phyloP scores from a whole-genome alignment of 345 rosid genomes.

The Aquilaria sinensis region DNA sequence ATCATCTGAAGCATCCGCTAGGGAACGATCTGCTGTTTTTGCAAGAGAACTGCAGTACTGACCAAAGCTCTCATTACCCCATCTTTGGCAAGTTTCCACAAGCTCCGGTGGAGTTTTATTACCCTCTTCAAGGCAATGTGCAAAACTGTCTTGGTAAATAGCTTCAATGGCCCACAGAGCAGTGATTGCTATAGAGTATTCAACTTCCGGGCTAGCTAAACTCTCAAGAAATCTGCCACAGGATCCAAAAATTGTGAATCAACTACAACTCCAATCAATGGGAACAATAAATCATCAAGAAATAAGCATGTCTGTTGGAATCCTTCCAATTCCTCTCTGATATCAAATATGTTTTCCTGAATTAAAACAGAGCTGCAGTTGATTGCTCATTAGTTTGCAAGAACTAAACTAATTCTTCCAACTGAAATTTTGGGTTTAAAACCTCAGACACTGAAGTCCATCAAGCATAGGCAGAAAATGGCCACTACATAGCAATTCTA shows the following conservation, averaged over 20 bases:
- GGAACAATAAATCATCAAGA: neutral
- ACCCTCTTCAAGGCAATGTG: constrained; percentile 65
- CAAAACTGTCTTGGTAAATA: constrained; percentile 74
- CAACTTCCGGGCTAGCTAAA: constrained; percentile 46
- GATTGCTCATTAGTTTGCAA: too few relatives aligned
- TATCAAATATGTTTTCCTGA: neutral
- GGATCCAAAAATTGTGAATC: neutral
- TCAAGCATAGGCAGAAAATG: too few relatives aligned
- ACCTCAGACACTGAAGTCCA: too few relatives aligned
- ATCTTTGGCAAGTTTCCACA: constrained; percentile 58
- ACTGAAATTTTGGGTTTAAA: too few relatives aligned
- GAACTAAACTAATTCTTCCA: too few relatives aligned
- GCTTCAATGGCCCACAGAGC: constrained; percentile 83
- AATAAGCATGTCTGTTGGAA: neutral
- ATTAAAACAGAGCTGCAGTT: neutral
- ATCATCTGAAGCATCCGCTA: constrained; percentile 42
- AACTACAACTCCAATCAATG: neutral
- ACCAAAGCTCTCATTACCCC: constrained; percentile 71
- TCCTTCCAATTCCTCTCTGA: neutral
- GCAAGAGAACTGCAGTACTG: constrained; percentile 48
- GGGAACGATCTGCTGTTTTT: constrained; percentile 42
- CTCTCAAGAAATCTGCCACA: constrained; percentile 52
- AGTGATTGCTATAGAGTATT: constrained; percentile 42
- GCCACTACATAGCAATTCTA: too few relatives aligned
- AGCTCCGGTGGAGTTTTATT: constrained; percentile 43